Base-by-base conservation (phyloP, 129 eudicot species). In the Pseudognaphalium luteoalbum region DNA sequence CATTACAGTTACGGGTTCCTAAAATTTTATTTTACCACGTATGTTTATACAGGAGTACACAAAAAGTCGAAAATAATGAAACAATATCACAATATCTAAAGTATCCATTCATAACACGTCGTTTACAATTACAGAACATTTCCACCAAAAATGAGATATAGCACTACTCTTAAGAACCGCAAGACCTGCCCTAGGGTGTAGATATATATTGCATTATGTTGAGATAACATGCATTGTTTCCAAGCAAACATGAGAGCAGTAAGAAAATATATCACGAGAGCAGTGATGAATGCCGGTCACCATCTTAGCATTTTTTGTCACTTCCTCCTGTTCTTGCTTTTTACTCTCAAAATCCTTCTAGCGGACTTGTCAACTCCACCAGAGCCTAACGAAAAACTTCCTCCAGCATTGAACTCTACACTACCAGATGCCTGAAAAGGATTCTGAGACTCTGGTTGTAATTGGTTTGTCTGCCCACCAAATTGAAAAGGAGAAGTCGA, bases 301-400 rank as follows among this genome's bases (percentile, higher is more conserved):
- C 52, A 44, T 44, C 12, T 12, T 44, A 44, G 17, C 52, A 44
- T 22, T 20, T 41, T 17, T 21, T 44, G 6, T 85, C 78, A 89
- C 83, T 84, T 89, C 84, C 76, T 92, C 72, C 91, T 34, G 76
- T 67, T 76, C 57, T 67, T 86, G 59, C 57, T 76, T 79, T 78
- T 88, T 22, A 75, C 72, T 77, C 60, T 83, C 17, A 88, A 69
- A 3, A 83, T 78, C 73, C 77, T 91, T 68, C 99, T 84, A 37
- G 65, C 76, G 44, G 96, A 80, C 87, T 88, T 95, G 71, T 94
- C 97, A 54, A 81, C 90, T 3, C 91, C 91, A 25, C 87, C 86
- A 8, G 90, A 76, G 28, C 99, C 99, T 82, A 95, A 73, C 0
- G 99, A 95, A 80, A 95, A 95, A 85, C 96, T 86, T 20, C 96